Evolutionary conservation across 179 eudicot species (phyloP), one percentile per base, ranked within the genome.

Genomic region (Pouteria campechiana): DNA sequence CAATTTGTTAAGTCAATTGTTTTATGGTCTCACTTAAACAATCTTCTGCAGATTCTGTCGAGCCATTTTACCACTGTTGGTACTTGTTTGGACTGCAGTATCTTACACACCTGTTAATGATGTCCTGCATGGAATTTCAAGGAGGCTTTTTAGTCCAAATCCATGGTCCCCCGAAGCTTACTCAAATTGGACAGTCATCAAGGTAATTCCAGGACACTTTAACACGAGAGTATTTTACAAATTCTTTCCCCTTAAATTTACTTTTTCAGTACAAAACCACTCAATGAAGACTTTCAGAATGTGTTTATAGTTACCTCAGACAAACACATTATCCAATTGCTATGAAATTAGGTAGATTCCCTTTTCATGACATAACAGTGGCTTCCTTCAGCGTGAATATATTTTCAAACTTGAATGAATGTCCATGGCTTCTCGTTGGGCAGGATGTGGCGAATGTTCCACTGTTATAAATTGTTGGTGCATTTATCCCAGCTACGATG

Each of bases 141-240:
- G 94, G 47, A 68, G 85, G 35, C 74, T 83, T 27, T 58, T 63
- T 22, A 56, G 79, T 37, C 85, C 84, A 41, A 71, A 62, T 34
- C 89, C 88, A 29, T 83, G 94, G 94, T 65, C 73, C n/a, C 22
- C 73, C 13, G 62, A 25, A 34, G 61, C 88, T 11, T 47, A 57
- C 23, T 41, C 64, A 34, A 72, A 78, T 45, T 83, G 89, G 94
- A 79, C 72, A 0, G 75, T 76, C 41, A 37, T 73, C 24, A 78
- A 55, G 75, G 93, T 82, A 29, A 45, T n/a, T n/a, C n/a, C n/a
- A n/a, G n/a, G n/a, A n/a, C n/a, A n/a, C n/a, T n/a, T n/a, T 10
- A 41, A 8, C 10, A 9, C 17, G 17, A 2, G 25, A 22, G 39
- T 22, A 37, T 25, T 11, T 22, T 15, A 4, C 4, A 39, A 39